Conservation (phyloP, 2,329 filamentous ascomycete species). For the Pestalotiopsis sp. region DNA sequence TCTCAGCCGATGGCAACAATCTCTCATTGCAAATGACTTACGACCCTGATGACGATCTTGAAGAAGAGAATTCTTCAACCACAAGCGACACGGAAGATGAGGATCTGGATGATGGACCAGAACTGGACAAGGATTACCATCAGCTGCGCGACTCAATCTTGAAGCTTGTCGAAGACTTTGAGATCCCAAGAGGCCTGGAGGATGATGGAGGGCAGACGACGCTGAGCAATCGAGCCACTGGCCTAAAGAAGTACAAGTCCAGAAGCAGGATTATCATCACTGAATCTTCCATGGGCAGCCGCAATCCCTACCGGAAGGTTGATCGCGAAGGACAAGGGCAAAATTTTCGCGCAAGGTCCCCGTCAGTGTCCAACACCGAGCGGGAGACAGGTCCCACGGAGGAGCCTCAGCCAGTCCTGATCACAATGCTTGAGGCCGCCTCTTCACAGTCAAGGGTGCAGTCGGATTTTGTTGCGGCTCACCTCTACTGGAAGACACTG, state of each 20-base stretch:
- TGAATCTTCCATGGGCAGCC: slow-evolving; percentile 54
- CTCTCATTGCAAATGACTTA: slow-evolving; percentile 74
- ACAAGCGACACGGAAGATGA: slow-evolving; percentile 65
- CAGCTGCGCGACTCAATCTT: slow-evolving; percentile 79
- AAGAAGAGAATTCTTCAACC: slow-evolving; percentile 63
- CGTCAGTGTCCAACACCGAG: slow-evolving; percentile 24
- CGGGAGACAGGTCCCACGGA: slow-evolving; percentile 38
- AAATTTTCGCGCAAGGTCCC: slow-evolving; percentile 27
- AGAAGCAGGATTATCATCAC: slow-evolving; percentile 60
- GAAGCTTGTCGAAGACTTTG: slow-evolving; percentile 80
- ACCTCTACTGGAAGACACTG: slow-evolving; percentile 83
- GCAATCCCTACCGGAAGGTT: slow-evolving; percentile 56
- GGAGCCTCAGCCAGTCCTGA: slow-evolving; percentile 53
- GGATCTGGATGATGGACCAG: slow-evolving; percentile 59
- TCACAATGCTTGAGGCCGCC: slow-evolving; percentile 76
- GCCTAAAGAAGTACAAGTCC: slow-evolving; percentile 59
- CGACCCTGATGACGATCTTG: slow-evolving; percentile 65
- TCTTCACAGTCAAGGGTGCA: slow-evolving; percentile 76
- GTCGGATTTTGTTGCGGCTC: slow-evolving; percentile 81
- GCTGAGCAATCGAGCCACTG: slow-evolving; percentile 71
- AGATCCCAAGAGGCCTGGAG: slow-evolving; percentile 70
- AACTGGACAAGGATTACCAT: slow-evolving; percentile 78
- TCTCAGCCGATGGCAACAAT: slow-evolving; percentile 71
- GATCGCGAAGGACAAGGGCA: slow-evolving; percentile 25
- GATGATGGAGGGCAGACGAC: slow-evolving; percentile 60